phyloP scores from a whole-genome alignment of 768 basidiomycete species.

The Boletus subcaerulescens region DNA sequence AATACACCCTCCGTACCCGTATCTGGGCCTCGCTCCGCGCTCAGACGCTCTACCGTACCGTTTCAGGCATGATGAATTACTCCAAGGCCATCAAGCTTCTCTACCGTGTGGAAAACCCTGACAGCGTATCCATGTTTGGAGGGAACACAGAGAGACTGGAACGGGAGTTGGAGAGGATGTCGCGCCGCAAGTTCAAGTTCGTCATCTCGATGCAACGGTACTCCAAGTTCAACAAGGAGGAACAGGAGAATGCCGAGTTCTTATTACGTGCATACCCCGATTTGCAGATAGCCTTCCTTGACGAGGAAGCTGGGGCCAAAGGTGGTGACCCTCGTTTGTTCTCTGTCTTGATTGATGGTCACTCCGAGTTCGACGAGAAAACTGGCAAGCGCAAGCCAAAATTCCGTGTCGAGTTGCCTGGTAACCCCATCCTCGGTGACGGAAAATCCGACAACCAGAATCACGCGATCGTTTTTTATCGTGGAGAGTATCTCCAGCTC shows the following conservation, averaged over 20 bases:
- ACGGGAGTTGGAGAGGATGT: slow-evolving; percentile 94
- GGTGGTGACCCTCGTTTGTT: slow-evolving; percentile 87
- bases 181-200: slow-evolving; percentile 97
- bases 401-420: slow-evolving; percentile 95
- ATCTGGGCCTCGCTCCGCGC: slow-evolving; percentile 99
- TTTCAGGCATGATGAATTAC: slow-evolving; percentile 99
- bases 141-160: slow-evolving; percentile 96
- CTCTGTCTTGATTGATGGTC: slow-evolving; percentile 94
- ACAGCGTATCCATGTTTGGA: slow-evolving; percentile 92
- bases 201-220: slow-evolving; percentile 98
- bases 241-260: slow-evolving; percentile 98
- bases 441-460: slow-evolving; percentile 99
- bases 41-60: slow-evolving; percentile 97
- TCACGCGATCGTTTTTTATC: slow-evolving; percentile 98
- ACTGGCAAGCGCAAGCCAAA: slow-evolving; percentile 92
- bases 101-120: slow-evolving; percentile 98
- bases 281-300: slow-evolving; percentile 95
- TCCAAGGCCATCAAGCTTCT: slow-evolving; percentile 99
- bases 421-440: slow-evolving; percentile 98
- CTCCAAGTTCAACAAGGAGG: slow-evolving; percentile 99
- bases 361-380: slow-evolving; percentile 89
- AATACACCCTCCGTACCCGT: slow-evolving; percentile 97
- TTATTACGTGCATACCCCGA: slow-evolving; percentile 97
- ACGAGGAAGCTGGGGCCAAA: slow-evolving; percentile 89
- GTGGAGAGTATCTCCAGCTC: slow-evolving; percentile 97